Conservation (phyloP, 495 filamentous ascomycete species). For the Aspergillus haitiensis region DNA sequence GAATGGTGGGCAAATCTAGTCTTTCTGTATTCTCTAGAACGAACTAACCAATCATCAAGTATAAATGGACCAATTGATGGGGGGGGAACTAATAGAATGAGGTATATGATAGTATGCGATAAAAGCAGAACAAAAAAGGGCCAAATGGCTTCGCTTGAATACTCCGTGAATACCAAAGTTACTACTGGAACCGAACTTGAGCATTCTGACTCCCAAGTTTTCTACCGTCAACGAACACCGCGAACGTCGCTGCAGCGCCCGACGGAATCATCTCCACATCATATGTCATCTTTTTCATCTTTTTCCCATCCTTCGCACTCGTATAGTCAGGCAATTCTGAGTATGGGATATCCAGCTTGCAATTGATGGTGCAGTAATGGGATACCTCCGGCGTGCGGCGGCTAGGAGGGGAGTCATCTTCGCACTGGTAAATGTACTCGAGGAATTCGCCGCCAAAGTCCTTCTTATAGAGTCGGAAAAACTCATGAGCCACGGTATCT, state of each 20-base stretch:
- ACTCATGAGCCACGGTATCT: not conserved
- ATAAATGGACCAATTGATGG: too few relatives aligned
- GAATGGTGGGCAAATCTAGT: too few relatives aligned
- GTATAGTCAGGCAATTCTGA: constrained; percentile 5
- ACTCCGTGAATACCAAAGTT: not conserved
- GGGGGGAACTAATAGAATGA: too few relatives aligned
- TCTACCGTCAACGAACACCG: constrained; percentile 1
- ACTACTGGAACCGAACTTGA: not conserved
- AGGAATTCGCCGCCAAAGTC: constrained; percentile 2
- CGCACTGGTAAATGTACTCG: constrained; percentile 7
- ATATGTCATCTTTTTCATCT: constrained; percentile 11
- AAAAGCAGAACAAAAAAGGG: too few relatives aligned
- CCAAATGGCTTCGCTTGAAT: too few relatives aligned
- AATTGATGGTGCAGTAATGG: constrained; percentile 4
- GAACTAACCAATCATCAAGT: too few relatives aligned
- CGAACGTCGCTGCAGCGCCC: constrained; percentile 7
- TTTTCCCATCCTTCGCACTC: not conserved
- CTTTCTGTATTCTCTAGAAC: too few relatives aligned
- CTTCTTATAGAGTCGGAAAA: constrained; percentile 9
- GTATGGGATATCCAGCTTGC: constrained; percentile 2
- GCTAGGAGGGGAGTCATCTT: constrained; percentile 1
- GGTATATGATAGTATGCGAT: too few relatives aligned
- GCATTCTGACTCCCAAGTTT: constrained; percentile 11
- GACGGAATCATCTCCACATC: constrained; percentile 12
- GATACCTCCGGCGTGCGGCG: not conserved